These are phyloP conservation scores for Colletotrichum lindemuthianum DNA, from an alignment of 2,329 filamentous ascomycete genomes.

Conservation along the genomic window DNA sequence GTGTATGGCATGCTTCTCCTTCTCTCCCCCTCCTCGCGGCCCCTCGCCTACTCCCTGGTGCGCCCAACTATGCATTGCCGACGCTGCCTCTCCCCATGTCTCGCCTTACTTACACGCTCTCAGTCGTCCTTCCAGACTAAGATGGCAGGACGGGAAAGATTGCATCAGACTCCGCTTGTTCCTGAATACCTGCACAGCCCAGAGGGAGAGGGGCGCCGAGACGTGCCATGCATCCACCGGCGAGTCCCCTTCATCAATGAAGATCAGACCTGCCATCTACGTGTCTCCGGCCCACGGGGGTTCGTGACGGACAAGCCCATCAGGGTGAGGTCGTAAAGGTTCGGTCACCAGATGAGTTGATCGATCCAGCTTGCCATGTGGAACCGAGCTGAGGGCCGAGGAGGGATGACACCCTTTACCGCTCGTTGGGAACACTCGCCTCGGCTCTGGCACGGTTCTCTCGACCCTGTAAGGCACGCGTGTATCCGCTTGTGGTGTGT, in stretches of 20 bases:
- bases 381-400: neutral
- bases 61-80: neutral
- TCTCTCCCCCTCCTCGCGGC: neutral
- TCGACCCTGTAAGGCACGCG: neutral
- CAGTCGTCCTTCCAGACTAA: constrained; percentile 4
- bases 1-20: neutral
- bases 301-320: neutral
- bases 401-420: constrained; percentile 10
- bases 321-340: too few relatives aligned
- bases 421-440: neutral
- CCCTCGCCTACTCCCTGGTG: neutral
- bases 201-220: constrained; percentile 29
- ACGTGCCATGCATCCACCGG: constrained; percentile 28
- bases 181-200: constrained; percentile 17
- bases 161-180: neutral
- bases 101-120: too few relatives aligned
- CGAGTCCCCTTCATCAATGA: constrained; percentile 12
- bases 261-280: constrained; percentile 22
- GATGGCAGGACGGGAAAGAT: constrained; percentile 20
- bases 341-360: neutral
- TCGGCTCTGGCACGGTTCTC: neutral
- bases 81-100: too few relatives aligned
- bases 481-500: neutral
- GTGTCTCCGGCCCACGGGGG: constrained; percentile 1
- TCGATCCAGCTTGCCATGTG: neutral